phyloP scores from a whole-genome alignment of 208 protist species.

The Trypanosoma lewisi region DNA sequence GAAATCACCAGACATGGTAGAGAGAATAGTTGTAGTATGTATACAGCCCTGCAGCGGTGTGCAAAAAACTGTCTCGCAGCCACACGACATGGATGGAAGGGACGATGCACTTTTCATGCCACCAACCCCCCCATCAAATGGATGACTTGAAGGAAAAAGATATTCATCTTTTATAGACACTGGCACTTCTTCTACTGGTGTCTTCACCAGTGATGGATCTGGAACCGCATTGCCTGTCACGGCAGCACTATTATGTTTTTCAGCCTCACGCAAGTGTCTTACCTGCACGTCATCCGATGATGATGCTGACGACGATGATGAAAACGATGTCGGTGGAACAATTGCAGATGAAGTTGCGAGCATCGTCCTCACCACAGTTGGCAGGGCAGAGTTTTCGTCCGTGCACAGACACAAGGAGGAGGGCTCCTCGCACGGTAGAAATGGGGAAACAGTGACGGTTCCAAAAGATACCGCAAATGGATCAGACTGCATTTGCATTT shows the following conservation, averaged over 20 bases:
- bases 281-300: no score
- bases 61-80: no score
- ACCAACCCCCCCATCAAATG: no score
- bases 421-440: constrained; percentile 4
- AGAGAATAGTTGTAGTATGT: neutral
- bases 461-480: neutral
- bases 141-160: no score
- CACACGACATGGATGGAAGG: no score
- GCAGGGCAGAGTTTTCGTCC: neutral
- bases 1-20: neutral
- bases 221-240: no score
- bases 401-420: neutral
- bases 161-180: no score
- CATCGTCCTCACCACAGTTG: neutral
- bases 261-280: no score
- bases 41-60: neutral
- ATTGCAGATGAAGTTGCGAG: neutral
- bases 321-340: neutral
- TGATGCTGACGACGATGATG: neutral
- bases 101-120: no score
- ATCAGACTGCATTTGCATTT: constrained; percentile 2
- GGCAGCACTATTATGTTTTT: no score
- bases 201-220: no score
- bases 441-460: constrained; percentile 8
- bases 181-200: no score